Conservation (phyloP, 768 basidiomycete species). For the Mycena latifolia region DNA sequence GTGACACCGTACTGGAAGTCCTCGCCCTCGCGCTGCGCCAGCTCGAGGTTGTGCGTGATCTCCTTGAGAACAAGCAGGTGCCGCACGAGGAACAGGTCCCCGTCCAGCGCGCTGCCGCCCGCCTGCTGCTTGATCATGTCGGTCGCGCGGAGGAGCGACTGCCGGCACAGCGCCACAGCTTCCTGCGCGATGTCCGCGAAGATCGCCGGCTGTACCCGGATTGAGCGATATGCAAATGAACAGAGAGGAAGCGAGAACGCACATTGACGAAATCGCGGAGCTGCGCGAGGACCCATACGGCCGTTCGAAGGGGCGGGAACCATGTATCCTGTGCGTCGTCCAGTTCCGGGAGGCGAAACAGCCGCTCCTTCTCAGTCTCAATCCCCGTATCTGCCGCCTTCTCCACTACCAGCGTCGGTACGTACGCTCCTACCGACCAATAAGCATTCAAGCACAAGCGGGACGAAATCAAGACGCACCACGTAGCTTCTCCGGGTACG, state of each 20-base stretch:
- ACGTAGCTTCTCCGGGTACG: conserved; percentile 87
- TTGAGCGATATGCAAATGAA: neutral
- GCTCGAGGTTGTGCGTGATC: conserved; percentile 80
- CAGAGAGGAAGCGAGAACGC: conserved; percentile 33
- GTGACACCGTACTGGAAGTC: conserved; percentile 59
- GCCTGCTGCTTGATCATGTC: conserved; percentile 66
- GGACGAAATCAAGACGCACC: conserved; percentile 54
- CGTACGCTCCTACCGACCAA: conserved; percentile 14
- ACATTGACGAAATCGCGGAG: conserved; percentile 95
- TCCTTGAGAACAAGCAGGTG: conserved; percentile 95
- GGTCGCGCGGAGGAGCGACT: conserved; percentile 82
- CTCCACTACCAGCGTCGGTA: neutral
- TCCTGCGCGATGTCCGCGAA: conserved; percentile 98
- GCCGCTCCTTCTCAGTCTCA: conserved; percentile 44
- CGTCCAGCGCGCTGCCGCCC: conserved; percentile 70
- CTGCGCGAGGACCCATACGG: conserved; percentile 92
- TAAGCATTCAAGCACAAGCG: neutral
- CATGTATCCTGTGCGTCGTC: conserved; percentile 87
- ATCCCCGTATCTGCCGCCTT: neutral
- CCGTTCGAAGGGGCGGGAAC: conserved; percentile 92
- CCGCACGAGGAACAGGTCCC: conserved; percentile 88
- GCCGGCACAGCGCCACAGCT: conserved; percentile 84
- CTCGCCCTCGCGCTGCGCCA: conserved; percentile 63
- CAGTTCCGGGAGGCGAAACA: conserved; percentile 78
- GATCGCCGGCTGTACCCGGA: conserved; percentile 78